Base-by-base conservation (phyloP, 2,329 filamentous ascomycete genomes). In the Ampelomyces quisqualis region DNA sequence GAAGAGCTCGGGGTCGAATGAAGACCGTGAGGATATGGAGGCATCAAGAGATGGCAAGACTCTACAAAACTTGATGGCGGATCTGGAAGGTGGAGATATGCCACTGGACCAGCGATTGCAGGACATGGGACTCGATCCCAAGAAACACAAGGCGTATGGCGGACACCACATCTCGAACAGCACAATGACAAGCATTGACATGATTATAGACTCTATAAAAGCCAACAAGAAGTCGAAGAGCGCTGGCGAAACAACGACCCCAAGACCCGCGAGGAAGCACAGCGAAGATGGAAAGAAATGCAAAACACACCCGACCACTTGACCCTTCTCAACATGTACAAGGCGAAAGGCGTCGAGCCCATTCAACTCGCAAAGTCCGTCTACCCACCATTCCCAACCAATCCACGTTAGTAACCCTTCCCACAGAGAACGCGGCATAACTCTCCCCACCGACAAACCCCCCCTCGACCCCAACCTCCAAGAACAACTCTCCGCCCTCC, bases 311-410 rank as follows among this genome's bases (percentile, higher is more conserved):
- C 64, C 13, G 64, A 67, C 31, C 54, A 65, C 32, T 19, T 52
- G 13, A 58, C 52, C 6, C 35, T 68, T 13, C 47, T 68, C 14
- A 50, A 57, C 20, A 53, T 60, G 38, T 67, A 60, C 50, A 67
- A 66, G 45, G 43, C 50, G 23, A 54, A 46, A 15, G 64, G 64
- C 15, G 34, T 68, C 2, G 62, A 68, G 35, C 60, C 61, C 6
- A 59, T 67, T 40, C 60, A 64, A 45, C 38, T 67, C 8, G 63
- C 63, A 41, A 64, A 67, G 65, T 68, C 47, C 20, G 57, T 42
- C 11, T n/a, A 11, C 9, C 18, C 19, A 15, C 18, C 15, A 1
- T 26, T 45, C 40, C n/a, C 31, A 43, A 33, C 32, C 8, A 27
- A 26, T 20, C 27, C 29, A 17, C 18, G 21, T n/a, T 38, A 42